Conservation (phyloP, 495 filamentous ascomycete genomes). For the Penicillium manginii region DNA sequence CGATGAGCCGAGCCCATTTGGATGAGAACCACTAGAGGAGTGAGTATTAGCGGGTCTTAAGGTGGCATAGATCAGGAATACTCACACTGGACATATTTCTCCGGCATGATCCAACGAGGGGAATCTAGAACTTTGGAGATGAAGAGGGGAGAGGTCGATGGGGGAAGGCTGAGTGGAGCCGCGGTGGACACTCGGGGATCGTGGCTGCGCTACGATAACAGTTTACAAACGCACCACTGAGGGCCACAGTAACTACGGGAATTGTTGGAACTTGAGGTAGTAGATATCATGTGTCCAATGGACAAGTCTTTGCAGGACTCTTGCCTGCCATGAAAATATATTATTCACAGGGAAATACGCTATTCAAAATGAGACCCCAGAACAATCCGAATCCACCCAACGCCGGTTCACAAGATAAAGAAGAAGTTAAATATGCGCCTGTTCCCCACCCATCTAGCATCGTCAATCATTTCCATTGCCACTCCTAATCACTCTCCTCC, state of each 20-base stretch:
- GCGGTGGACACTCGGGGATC: constrained; percentile 12
- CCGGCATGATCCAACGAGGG: constrained; percentile 39
- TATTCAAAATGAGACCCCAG: constrained; percentile 10
- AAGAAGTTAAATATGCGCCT: constrained; percentile 28
- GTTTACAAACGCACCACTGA: too few relatives aligned
- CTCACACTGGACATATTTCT: constrained; percentile 44
- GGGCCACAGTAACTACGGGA: too few relatives aligned
- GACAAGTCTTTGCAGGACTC: background rate
- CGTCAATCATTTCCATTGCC: constrained; percentile 25
- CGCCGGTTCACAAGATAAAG: constrained; percentile 24
- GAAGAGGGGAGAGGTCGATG: constrained; percentile 21
- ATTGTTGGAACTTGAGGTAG: background rate
- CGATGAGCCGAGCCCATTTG: constrained; percentile 71
- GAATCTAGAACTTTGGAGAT: constrained; percentile 9
- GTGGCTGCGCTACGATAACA: background rate
- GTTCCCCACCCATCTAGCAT: constrained; percentile 31
- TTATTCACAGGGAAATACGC: constrained; percentile 44
- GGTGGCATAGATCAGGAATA: background rate
- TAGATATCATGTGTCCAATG: background rate
- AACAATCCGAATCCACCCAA: constrained; percentile 35
- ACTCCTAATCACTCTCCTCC: constrained; percentile 47
- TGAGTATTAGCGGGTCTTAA: constrained; percentile 17
- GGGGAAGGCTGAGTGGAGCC: constrained; percentile 31
- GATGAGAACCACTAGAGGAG: constrained; percentile 62
- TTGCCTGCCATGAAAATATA: constrained; percentile 10